phyloP scores from a whole-genome alignment of 2,329 filamentous ascomycete genomes.

The Ophiocordyceps camponoti-leonardi region DNA sequence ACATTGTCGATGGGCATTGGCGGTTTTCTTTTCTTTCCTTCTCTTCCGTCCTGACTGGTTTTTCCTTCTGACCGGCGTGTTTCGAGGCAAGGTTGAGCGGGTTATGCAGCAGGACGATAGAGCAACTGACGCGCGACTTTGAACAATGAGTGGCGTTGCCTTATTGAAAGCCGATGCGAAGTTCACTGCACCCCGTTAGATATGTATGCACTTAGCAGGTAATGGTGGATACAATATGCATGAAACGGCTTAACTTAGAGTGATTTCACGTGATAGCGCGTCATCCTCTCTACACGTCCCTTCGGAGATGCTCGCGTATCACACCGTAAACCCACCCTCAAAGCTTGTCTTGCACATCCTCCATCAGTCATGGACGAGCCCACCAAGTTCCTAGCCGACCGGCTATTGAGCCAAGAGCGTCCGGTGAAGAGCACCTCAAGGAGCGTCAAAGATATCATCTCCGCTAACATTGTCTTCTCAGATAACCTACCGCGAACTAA shows the following conservation, averaged over 20 bases:
- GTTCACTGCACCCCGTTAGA: neutral
- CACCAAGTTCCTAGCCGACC: slow-evolving; percentile 55
- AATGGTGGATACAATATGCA: neutral
- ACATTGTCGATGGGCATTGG: slow-evolving; percentile 24
- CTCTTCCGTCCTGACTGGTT: no score
- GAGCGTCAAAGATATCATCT: no score
- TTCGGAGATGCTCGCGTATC: neutral
- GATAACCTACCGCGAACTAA: slow-evolving; percentile 78
- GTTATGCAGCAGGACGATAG: no score
- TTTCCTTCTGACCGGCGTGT: neutral
- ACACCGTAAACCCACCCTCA: neutral
- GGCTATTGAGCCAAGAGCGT: slow-evolving; percentile 59
- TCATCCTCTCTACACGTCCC: neutral
- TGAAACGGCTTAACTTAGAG: neutral
- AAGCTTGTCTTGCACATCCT: neutral
- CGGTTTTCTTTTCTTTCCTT: neutral
- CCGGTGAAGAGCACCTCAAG: no score
- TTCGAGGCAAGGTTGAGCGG: no score
- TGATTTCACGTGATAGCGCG: slow-evolving; percentile 18
- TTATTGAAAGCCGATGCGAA: no score
- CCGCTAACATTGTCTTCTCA: slow-evolving; percentile 17
- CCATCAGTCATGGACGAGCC: slow-evolving; percentile 37
- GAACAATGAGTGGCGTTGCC: neutral
- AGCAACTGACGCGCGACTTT: neutral
- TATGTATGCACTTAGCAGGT: neutral